phyloP scores from a whole-genome alignment of 805 yeast species.

The Citeromyces nyonsensis region DNA sequence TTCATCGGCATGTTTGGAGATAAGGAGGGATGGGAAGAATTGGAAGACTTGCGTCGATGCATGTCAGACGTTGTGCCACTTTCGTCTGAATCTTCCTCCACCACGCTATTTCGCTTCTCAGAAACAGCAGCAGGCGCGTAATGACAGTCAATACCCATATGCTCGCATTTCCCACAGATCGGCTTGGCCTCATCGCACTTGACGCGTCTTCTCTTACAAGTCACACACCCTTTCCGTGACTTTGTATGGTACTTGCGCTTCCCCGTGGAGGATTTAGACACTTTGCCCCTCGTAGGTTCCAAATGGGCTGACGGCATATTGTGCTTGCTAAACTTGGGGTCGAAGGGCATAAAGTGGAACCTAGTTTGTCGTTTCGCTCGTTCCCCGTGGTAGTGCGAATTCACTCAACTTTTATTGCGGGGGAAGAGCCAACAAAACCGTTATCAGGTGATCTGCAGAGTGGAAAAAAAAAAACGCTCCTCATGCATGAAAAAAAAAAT shows the following conservation, averaged over 20 bases:
- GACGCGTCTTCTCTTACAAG: constrained; percentile 81
- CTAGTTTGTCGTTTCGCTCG: too few relatives aligned
- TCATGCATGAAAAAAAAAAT: too few relatives aligned
- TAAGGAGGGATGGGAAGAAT: constrained; percentile 1
- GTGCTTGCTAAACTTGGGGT: neutral
- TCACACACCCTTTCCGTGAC: constrained; percentile 77
- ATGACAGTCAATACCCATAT: constrained; percentile 67
- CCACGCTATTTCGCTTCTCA: constrained; percentile 2
- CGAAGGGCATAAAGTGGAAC: neutral
- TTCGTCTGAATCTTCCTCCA: neutral
- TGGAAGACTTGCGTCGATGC: constrained; percentile 1
- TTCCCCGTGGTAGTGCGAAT: constrained; percentile 4
- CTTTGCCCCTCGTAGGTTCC: neutral
- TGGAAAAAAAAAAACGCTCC: constrained; percentile 9
- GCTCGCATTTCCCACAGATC: constrained; percentile 59
- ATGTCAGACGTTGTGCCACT: neutral
- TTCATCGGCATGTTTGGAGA: constrained; percentile 5
- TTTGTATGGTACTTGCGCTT: constrained; percentile 84
- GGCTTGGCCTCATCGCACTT: constrained; percentile 88
- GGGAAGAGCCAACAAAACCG: constrained; percentile 3
- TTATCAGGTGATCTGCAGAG: constrained; percentile 15
- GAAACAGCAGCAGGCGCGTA: constrained; percentile 17
- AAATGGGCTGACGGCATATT: neutral
- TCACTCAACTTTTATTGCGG: constrained; percentile 13
- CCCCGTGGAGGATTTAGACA: constrained; percentile 25